A percentile compares a stretch with the other conserved stretches of the same genome.
phyloP scores from a whole-genome alignment of 164 flowering plant genomes.

The Kalanchoe fedtschenkoi region DNA sequence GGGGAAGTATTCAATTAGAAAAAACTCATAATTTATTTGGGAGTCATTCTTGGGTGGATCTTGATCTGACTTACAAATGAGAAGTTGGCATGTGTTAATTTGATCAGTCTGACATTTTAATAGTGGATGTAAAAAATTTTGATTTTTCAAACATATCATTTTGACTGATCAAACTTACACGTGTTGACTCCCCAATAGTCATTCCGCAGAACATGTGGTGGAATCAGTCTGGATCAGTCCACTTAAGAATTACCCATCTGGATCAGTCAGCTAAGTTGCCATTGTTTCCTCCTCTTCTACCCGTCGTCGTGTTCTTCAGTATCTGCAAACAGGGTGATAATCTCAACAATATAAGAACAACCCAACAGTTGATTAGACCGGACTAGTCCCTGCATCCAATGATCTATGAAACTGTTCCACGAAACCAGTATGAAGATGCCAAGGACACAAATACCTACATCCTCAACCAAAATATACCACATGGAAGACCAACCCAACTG shows the following conservation, averaged over 20 bases:
- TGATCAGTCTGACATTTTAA: no score
- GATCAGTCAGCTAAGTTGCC: constrained; percentile 27
- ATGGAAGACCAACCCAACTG: not conserved
- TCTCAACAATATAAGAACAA: no score
- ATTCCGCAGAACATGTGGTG: no score
- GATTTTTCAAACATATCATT: no score
- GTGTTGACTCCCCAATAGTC: no score
- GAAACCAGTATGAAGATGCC: not conserved
- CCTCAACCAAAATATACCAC: not conserved
- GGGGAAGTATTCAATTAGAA: not conserved
- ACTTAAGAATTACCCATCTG: constrained; percentile 4
- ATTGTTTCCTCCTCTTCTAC: constrained; percentile 45
- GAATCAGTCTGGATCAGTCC: no score
- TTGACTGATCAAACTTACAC: no score
- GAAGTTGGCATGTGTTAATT: no score
- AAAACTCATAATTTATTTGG: not conserved
- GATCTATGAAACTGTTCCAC: not conserved
- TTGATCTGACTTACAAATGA: no score
- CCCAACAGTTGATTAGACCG: no score
- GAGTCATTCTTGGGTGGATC: no score
- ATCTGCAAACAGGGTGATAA: constrained; percentile 41
- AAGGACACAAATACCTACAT: not conserved
- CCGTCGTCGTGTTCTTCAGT: constrained; percentile 79
- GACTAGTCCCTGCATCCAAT: not conserved
- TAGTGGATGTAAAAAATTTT: no score